Evolutionary conservation across 352 stramenopile species (phyloP).

Genomic region (Pelagophyceae sp.): DNA sequence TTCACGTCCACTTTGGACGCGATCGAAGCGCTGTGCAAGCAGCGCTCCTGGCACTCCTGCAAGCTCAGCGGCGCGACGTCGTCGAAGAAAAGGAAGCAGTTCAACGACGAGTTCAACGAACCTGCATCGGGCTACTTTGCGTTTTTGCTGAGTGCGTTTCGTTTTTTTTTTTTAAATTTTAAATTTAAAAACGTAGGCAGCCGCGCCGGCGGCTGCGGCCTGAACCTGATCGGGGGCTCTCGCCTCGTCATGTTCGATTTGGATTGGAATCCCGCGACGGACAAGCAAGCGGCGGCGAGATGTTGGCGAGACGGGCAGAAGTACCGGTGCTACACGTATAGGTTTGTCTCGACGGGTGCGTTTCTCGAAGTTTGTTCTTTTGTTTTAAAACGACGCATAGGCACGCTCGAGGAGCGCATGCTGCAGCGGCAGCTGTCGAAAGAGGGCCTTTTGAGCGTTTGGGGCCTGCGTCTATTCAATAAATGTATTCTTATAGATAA

Average conservation of each 20-base stretch:
- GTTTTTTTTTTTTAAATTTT: no score
- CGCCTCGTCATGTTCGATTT: conserved; percentile 74
- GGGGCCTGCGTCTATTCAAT: no score
- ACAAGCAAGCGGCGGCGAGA: conserved; percentile 76
- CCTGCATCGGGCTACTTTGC: conserved; percentile 85
- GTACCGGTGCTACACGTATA: conserved; percentile 95
- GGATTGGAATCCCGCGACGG: conserved; percentile 88
- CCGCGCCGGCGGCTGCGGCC: conserved; percentile 47
- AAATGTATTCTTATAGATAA: no score
- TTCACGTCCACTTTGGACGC: conserved; percentile 84
- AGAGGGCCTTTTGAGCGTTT: conserved; percentile 90
- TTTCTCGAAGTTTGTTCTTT: no score
- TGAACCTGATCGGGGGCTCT: conserved; percentile 97
- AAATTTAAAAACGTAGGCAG: no score
- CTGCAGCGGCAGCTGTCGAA: conserved; percentile 87
- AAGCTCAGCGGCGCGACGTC: conserved; percentile 61
- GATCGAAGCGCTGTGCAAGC: conserved; percentile 64
- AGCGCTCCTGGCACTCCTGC: conserved; percentile 62
- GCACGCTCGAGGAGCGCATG: no score
- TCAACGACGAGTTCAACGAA: conserved; percentile 84
- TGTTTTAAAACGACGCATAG: no score
- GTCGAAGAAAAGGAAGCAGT: conserved; percentile 13
- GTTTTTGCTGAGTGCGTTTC: conserved; percentile 60
- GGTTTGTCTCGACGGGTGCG: conserved; percentile 83
- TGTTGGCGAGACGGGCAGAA: conserved; percentile 97